Conservation (phyloP, 2,329 filamentous ascomycete species). For the Botrytis byssoidea region DNA sequence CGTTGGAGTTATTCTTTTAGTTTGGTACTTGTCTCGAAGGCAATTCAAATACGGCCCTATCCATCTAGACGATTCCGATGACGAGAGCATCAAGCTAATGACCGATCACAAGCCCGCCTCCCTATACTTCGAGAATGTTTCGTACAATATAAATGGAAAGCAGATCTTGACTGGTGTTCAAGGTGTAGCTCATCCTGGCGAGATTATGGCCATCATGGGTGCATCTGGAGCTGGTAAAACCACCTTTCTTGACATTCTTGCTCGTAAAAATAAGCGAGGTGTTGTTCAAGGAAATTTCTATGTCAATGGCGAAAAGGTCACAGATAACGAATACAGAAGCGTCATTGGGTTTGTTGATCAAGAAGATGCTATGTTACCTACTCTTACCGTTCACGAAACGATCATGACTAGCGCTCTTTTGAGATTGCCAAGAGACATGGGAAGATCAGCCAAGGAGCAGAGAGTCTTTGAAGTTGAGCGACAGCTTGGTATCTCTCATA, state of each 20-base stretch:
- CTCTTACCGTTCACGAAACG: constrained; percentile 94
- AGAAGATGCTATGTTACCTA: constrained; percentile 95
- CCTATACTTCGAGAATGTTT: constrained; percentile 83
- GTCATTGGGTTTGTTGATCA: constrained; percentile 98
- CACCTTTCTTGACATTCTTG: constrained; percentile 92
- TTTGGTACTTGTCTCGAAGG: constrained; percentile 86
- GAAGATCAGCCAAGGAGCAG: constrained; percentile 81
- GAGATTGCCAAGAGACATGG: constrained; percentile 91
- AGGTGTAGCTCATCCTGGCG: constrained; percentile 89
- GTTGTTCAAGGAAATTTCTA: constrained; percentile 76
- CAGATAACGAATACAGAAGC: constrained; percentile 80
- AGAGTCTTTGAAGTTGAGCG: constrained; percentile 90
- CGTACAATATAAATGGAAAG: constrained; percentile 84
- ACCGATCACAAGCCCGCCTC: constrained; percentile 88
- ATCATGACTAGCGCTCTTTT: constrained; percentile 92
- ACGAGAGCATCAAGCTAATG: constrained; percentile 83
- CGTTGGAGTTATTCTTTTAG: constrained; percentile 75
- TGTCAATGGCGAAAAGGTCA: constrained; percentile 89
- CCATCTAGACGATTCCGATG: constrained; percentile 82
- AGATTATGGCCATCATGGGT: constrained; percentile 96
- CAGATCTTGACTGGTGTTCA: constrained; percentile 77
- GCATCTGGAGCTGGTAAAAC: constrained; percentile 97
- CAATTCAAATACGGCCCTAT: constrained; percentile 70
- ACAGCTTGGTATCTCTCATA: constrained; percentile 91
- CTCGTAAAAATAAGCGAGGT: constrained; percentile 94